Percentiles rank a stretch among this genome's conserved stretches.
Evolutionary conservation across 2,329 filamentous ascomycete genomes (phyloP).

Genomic region (Pseudofabraea citricarpa): DNA sequence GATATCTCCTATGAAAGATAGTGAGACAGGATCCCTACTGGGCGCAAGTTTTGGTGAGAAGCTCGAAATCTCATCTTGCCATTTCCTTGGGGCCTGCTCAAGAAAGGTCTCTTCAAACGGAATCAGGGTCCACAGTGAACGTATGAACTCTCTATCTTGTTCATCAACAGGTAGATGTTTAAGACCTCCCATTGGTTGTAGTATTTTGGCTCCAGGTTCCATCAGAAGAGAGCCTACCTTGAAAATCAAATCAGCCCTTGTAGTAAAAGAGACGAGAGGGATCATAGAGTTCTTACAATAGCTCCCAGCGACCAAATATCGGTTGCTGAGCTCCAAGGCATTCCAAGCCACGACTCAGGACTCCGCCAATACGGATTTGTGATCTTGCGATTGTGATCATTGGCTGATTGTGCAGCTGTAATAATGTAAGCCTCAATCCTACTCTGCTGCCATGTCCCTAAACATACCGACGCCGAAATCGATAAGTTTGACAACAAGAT

Average conservation of each 20-base stretch:
- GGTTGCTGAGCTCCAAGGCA: slow-evolving; percentile 6
- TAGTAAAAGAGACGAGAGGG: slow-evolving; percentile 2
- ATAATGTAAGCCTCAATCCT: slow-evolving; percentile 3
- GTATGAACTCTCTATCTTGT: slow-evolving; percentile 7
- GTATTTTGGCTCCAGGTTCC: slow-evolving; percentile 9
- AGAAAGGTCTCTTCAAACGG: slow-evolving; percentile 8
- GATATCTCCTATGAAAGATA: not conserved
- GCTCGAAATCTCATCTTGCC: slow-evolving; percentile 6
- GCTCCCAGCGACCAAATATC: slow-evolving; percentile 10
- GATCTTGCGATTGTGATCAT: slow-evolving; percentile 6
- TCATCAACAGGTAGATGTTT: slow-evolving; percentile 4
- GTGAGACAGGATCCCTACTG: not conserved
- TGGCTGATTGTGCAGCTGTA: slow-evolving; percentile 3
- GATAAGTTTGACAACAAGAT: slow-evolving; percentile 6
- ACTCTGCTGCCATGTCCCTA: slow-evolving; percentile 1
- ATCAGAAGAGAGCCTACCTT: slow-evolving; percentile 10
- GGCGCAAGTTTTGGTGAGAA: slow-evolving; percentile 5
- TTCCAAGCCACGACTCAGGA: slow-evolving; percentile 10
- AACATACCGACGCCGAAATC: slow-evolving; percentile 10
- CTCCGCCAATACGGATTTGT: slow-evolving; percentile 10
- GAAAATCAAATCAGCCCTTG: not conserved
- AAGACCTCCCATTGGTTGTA: slow-evolving; percentile 8
- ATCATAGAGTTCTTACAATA: slow-evolving; percentile 6
- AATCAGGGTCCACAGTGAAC: slow-evolving; percentile 5
- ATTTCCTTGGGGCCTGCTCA: slow-evolving; percentile 1